Base-by-base conservation (phyloP, 2,329 filamentous ascomycete species). In the Neonectria faginata region DNA sequence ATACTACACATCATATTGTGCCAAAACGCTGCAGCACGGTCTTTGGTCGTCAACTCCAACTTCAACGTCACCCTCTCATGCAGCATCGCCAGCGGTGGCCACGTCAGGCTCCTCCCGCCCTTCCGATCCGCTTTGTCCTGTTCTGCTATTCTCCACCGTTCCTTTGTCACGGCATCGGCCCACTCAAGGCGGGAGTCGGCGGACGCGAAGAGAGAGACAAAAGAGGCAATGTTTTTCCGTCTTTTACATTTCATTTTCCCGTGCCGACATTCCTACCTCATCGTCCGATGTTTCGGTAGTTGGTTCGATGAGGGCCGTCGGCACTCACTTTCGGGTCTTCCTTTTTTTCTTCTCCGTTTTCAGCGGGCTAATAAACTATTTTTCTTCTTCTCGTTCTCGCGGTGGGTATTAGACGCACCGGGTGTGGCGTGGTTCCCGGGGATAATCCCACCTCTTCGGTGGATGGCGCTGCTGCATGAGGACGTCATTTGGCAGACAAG, bases 1-100 rank as follows among this genome's bases (percentile, higher is more conserved):
- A 57, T 62, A 56, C 52, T 52, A 62, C 59, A 56, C 59, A 62
- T 62, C 59, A 62, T 62, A 62, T 25, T 25, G 25, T 57, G 48
- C 16, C 18, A 12, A n/a, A 12, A n/a, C 27, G 18, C 9, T 16
- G 50, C 18, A 20, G 50, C 22, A 31, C 27, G 3, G 16, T 29
- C 11, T n/a, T 16, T 33, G 5, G 39, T 8, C 31, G 9, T 33
- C 31, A 29, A 27, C 54, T 20, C 54, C 42, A 57, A 48, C 29
- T 57, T 29, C 42, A 31, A 39, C 42, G 42, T 27, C 29, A 57
- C 54, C 29, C 48, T 48, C 27, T 56, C 53, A 47, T 56, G 53
- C 53, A 36, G 25, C 25, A 44, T n/a, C 27, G 36, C 22, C 18
- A 3, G n/a, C 22, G n/a, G 9, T n/a, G 22, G 29, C 39, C 54